Conservation (phyloP, 2,329 filamentous ascomycete species). For the Truncatella angustata region DNA sequence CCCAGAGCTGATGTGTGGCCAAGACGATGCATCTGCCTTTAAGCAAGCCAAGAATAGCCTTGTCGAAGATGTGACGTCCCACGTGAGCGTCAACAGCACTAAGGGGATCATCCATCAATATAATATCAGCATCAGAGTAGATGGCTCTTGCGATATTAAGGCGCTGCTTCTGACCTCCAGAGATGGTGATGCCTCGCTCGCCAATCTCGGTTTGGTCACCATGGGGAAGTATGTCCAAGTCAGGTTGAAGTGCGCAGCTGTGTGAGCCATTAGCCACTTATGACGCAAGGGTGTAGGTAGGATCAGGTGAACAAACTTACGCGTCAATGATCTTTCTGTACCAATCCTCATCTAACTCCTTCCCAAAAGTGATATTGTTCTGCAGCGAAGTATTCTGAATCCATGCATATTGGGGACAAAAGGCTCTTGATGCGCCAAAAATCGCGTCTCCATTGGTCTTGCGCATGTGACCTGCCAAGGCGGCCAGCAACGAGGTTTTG, state of each 20-base stretch:
- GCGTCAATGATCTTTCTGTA: conserved; percentile 81
- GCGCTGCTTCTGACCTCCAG: conserved; percentile 91
- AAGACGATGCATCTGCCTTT: conserved; percentile 87
- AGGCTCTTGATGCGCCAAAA: conserved; percentile 77
- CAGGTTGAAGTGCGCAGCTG: conserved; percentile 75
- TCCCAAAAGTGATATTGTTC: conserved; percentile 90
- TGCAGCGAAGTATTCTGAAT: conserved; percentile 88
- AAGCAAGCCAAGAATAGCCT: conserved; percentile 85
- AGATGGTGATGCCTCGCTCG: conserved; percentile 92
- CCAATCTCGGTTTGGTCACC: conserved; percentile 91
- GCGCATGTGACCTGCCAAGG: conserved; percentile 91
- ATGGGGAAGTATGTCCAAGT: conserved; percentile 90
- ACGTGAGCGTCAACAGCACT: conserved; percentile 70
- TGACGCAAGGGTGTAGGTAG: no score
- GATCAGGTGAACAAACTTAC: conserved; percentile 35
- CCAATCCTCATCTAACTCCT: conserved; percentile 72
- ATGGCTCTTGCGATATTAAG: conserved; percentile 90
- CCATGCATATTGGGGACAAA: conserved; percentile 97
- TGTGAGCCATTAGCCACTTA: no score
- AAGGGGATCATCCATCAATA: conserved; percentile 68
- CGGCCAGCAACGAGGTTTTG: conserved; percentile 85
- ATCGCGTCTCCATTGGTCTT: conserved; percentile 72
- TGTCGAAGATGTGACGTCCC: conserved; percentile 80
- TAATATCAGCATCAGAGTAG: conserved; percentile 66
- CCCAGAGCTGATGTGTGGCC: conserved; percentile 93